Evolutionary conservation across 345 rosid species (phyloP).

Genomic region (Eucalyptus albens): DNA sequence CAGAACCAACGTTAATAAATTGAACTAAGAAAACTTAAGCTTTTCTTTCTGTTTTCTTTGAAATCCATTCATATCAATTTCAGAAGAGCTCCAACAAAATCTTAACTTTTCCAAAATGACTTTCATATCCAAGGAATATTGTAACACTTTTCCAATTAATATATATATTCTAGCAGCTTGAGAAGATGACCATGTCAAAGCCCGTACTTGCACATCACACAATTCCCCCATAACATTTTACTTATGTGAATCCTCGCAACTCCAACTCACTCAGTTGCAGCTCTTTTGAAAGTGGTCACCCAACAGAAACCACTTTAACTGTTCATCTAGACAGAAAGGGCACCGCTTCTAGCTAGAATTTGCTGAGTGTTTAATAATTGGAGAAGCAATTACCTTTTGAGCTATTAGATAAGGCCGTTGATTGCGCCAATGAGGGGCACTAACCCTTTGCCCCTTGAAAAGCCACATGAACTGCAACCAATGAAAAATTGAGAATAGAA

Average conservation of each 20-base stretch:
- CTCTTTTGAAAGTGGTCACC: background rate
- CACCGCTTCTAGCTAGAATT: background rate
- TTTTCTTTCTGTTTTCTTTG: background rate
- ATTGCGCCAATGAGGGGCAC: slow-evolving; percentile 81
- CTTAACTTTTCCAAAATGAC: background rate
- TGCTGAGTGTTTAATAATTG: background rate
- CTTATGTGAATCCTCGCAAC: background rate
- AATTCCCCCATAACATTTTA: background rate
- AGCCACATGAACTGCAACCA: slow-evolving; percentile 70
- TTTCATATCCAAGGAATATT: background rate
- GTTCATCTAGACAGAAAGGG: background rate
- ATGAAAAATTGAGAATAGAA: background rate
- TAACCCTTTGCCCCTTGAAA: slow-evolving; percentile 77
- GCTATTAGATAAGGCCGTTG: slow-evolving; percentile 74
- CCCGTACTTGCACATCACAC: background rate
- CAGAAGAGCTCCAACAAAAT: background rate
- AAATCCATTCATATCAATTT: background rate
- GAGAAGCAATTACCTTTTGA: slow-evolving; percentile 37
- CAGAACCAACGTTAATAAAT: background rate
- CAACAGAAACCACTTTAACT: background rate
- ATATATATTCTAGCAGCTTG: background rate
- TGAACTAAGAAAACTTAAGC: background rate
- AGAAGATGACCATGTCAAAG: background rate
- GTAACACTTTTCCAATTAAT: background rate
- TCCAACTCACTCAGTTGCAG: background rate